These are phyloP conservation scores for Tricholoma matsutake DNA, from an alignment of 768 basidiomycete species.

Conservation along the genomic window DNA sequence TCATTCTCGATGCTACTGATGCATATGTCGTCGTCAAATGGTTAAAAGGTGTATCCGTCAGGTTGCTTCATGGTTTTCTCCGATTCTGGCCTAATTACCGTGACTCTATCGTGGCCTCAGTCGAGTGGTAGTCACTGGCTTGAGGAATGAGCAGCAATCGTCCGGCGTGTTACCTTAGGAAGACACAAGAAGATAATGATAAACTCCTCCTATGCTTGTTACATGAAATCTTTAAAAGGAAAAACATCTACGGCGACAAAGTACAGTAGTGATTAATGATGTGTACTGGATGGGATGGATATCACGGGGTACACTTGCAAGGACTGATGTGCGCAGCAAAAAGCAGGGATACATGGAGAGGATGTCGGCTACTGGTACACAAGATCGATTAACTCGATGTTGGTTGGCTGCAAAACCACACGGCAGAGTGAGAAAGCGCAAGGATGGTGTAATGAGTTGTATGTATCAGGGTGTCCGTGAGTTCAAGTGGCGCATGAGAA, in stretches of 20 bases:
- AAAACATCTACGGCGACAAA: background rate
- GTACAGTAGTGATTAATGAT: slow-evolving; percentile 1
- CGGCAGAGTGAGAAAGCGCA: background rate
- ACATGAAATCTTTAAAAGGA: background rate
- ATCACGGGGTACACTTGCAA: background rate
- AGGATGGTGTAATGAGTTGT: background rate
- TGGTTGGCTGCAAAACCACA: background rate
- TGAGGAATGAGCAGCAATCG: too few relatives aligned
- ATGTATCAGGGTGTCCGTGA: slow-evolving; percentile 27
- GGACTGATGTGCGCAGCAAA: background rate
- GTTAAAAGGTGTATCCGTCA: too few relatives aligned
- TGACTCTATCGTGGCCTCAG: too few relatives aligned
- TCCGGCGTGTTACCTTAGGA: too few relatives aligned
- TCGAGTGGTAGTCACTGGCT: too few relatives aligned
- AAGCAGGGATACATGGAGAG: background rate
- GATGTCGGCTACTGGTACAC: background rate
- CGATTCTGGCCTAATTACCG: too few relatives aligned
- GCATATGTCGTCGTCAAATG: too few relatives aligned
- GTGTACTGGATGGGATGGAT: background rate
- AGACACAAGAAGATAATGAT: too few relatives aligned
- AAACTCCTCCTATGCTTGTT: background rate
- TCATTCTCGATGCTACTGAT: too few relatives aligned
- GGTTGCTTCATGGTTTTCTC: too few relatives aligned
- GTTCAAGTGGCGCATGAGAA: slow-evolving; percentile 51
- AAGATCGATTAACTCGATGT: background rate